Evolutionary conservation across 768 basidiomycete genomes (phyloP).

Genomic region (Russula griseocarnosa): DNA sequence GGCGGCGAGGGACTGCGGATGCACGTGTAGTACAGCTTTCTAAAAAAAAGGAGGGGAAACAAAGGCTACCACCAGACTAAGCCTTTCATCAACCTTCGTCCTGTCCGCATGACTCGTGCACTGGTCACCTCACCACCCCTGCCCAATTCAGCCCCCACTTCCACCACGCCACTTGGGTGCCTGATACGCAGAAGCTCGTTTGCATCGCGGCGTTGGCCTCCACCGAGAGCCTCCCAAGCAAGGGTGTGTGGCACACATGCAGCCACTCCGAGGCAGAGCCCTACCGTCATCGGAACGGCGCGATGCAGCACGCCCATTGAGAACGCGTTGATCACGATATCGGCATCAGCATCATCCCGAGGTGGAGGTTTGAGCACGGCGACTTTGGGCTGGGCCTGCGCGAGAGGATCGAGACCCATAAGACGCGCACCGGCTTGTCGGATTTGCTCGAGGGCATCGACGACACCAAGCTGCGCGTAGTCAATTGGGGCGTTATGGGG

Average conservation of each 20-base stretch:
- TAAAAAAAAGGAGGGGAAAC: neutral
- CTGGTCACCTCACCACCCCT: slow-evolving; percentile 35
- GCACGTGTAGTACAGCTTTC: neutral
- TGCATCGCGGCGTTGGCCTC: neutral
- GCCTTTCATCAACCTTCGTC: no score
- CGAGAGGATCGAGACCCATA: slow-evolving; percentile 62
- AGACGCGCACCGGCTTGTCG: slow-evolving; percentile 50
- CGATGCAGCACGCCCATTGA: no score
- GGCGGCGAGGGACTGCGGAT: no score
- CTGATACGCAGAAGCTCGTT: no score
- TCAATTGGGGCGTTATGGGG: slow-evolving; percentile 24
- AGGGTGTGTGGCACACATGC: no score
- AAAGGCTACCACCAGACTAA: no score
- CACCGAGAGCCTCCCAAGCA: neutral
- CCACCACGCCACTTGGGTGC: no score
- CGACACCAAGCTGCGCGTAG: slow-evolving; percentile 28
- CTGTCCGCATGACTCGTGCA: no score
- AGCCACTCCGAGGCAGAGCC: no score
- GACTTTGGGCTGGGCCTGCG: slow-evolving; percentile 68
- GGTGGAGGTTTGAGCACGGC: slow-evolving; percentile 47
- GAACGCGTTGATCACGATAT: no score
- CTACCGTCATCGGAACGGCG: slow-evolving; percentile 33
- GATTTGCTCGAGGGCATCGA: slow-evolving; percentile 46
- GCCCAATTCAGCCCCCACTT: slow-evolving; percentile 38
- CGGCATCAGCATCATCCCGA: slow-evolving; percentile 30